These are phyloP conservation scores for Candida stauntonica DNA, from an alignment of 805 yeast genomes.

Conservation along the genomic window DNA sequence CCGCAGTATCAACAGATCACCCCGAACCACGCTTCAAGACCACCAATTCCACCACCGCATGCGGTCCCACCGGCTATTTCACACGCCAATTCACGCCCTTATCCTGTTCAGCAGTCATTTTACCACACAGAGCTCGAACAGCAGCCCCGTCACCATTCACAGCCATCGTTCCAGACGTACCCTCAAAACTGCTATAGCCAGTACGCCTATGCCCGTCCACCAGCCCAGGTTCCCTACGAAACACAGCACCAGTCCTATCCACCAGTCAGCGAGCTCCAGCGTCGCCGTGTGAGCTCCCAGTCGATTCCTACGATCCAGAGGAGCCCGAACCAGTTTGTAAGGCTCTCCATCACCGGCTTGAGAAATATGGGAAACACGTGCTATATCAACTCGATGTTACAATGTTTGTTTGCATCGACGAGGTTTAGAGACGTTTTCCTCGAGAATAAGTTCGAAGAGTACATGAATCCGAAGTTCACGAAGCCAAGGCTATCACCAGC, in stretches of 20 bases:
- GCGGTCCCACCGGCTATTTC: constrained; percentile 4
- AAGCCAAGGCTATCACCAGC: constrained; percentile 42
- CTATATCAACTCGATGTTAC: constrained; percentile 70
- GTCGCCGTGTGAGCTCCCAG: constrained; percentile 14
- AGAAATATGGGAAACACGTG: constrained; percentile 71
- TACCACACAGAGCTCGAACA: constrained; percentile 7
- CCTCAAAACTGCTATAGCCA: constrained; percentile 3
- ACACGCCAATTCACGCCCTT: constrained; percentile 5
- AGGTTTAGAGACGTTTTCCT: constrained; percentile 47
- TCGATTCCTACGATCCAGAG: constrained; percentile 35
- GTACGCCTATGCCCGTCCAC: constrained; percentile 6
- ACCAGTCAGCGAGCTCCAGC: constrained; percentile 8
- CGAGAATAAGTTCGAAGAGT: constrained; percentile 40
- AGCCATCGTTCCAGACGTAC: background rate
- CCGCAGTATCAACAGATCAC: background rate
- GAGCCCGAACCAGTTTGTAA: constrained; percentile 35
- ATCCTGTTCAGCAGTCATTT: constrained; percentile 12
- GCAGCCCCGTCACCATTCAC: constrained; percentile 6
- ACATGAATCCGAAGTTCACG: constrained; percentile 32
- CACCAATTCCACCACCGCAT: constrained; percentile 26
- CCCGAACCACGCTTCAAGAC: constrained; percentile 24
- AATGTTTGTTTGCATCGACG: constrained; percentile 55
- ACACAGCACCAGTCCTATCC: constrained; percentile 1
- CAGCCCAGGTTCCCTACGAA: constrained; percentile 2
- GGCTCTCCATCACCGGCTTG: constrained; percentile 54